These are phyloP conservation scores for Solanum hybrid DNA, from an alignment of 305 asterid species.

Conservation along the genomic window DNA sequence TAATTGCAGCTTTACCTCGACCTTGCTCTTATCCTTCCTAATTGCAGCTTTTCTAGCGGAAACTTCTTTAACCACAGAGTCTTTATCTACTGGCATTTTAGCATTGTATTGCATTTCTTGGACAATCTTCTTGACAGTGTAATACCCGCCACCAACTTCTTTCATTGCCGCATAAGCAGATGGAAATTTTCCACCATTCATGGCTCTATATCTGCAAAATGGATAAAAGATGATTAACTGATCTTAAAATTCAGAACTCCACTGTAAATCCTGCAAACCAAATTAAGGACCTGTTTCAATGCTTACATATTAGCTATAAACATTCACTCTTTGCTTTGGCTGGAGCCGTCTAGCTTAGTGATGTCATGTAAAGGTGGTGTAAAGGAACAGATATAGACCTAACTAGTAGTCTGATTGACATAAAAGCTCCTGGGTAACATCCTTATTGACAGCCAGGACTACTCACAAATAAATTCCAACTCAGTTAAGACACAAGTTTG, in stretches of 20 bases:
- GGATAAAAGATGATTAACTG: not conserved
- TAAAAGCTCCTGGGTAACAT: not conserved
- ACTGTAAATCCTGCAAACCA: not conserved
- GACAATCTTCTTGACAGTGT: slow-evolving; percentile 35
- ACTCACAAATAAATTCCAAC: not conserved
- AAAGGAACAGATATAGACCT: not conserved
- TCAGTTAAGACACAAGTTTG: not conserved
- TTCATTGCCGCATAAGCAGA: slow-evolving; percentile 19
- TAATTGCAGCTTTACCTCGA: not conserved
- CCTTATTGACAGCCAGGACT: not conserved
- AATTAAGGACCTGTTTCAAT: not conserved
- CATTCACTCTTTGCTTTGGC: not conserved
- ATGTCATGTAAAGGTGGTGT: not conserved
- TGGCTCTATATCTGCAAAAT: slow-evolving; percentile 51
- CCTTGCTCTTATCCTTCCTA: slow-evolving; percentile 4
- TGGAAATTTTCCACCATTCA: slow-evolving; percentile 81
- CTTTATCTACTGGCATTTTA: slow-evolving; percentile 15
- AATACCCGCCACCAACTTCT: slow-evolving; percentile 58
- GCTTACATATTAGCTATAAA: not conserved
- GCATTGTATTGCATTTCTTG: slow-evolving; percentile 47
- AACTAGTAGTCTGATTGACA: not conserved
- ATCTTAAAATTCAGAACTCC: not conserved
- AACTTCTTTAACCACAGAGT: slow-evolving; percentile 8
- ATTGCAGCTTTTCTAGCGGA: slow-evolving; percentile 7
- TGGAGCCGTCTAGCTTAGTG: not conserved